These are phyloP conservation scores for Aspergillus coremiiformis DNA, from an alignment of 495 filamentous ascomycete species.

Conservation along the genomic window DNA sequence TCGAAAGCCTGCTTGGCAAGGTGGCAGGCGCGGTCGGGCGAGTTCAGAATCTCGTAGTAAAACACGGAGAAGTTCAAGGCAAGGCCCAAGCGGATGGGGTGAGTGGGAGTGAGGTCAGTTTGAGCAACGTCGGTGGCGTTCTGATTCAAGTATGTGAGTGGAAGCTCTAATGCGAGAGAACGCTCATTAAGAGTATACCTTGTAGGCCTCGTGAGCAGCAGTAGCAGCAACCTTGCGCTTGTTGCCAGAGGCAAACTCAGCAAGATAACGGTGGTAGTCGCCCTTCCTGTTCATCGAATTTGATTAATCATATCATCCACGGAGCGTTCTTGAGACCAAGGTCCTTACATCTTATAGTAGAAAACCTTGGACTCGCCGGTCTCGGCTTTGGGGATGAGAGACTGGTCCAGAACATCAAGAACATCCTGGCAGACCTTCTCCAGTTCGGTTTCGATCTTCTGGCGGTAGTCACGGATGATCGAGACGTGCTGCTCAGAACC, in stretches of 20 bases:
- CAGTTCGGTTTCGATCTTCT: slow-evolving; percentile 97
- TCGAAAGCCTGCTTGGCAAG: slow-evolving; percentile 99
- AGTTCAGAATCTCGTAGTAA: slow-evolving; percentile 99
- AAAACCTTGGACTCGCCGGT: slow-evolving; percentile 99
- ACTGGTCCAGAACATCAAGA: slow-evolving; percentile 88
- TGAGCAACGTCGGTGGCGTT: slow-evolving; percentile 97
- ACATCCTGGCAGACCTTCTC: slow-evolving; percentile 99
- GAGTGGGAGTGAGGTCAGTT: slow-evolving; percentile 94
- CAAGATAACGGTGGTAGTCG: slow-evolving; percentile 99
- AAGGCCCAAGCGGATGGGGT: slow-evolving; percentile 96
- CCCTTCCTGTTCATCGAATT: slow-evolving; percentile 70
- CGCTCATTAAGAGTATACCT: slow-evolving; percentile 49
- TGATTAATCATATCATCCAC: slow-evolving; percentile 5
- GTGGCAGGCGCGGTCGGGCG: slow-evolving; percentile 96
- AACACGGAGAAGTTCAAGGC: slow-evolving; percentile 99
- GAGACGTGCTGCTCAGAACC: slow-evolving; percentile 93
- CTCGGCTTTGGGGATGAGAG: slow-evolving; percentile 94
- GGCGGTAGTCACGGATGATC: slow-evolving; percentile 95
- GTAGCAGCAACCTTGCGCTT: slow-evolving; percentile 98
- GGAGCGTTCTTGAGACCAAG: neutral
- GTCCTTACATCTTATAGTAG: slow-evolving; percentile 98
- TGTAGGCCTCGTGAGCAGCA: slow-evolving; percentile 97
- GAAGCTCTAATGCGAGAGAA: neutral
- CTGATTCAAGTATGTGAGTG: slow-evolving; percentile 36
- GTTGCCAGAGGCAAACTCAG: slow-evolving; percentile 96